Conservation (phyloP, 257 asterid genomes). For the Solanum chiquidenum region DNA sequence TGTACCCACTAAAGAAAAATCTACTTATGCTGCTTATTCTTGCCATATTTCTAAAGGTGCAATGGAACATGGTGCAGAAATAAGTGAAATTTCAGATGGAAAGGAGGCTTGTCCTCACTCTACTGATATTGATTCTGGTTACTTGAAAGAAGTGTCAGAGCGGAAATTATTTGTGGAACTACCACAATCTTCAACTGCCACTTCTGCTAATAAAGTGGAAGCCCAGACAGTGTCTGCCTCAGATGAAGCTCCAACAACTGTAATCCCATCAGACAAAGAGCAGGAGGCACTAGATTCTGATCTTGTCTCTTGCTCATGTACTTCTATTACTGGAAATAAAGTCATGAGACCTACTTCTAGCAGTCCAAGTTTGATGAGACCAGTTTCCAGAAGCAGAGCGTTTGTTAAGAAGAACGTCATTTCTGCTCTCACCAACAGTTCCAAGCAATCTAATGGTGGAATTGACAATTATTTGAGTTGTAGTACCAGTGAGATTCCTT, state of each 20-base stretch:
- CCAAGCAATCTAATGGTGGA: slow-evolving; percentile 18
- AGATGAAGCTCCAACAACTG: slow-evolving; percentile 14
- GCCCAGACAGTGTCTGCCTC: slow-evolving; percentile 13
- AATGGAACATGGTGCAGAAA: not conserved
- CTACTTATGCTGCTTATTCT: slow-evolving; percentile 11
- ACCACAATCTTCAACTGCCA: slow-evolving; percentile 8
- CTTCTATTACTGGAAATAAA: slow-evolving; percentile 11
- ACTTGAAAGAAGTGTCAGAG: slow-evolving; percentile 10
- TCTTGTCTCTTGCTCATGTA: slow-evolving; percentile 19
- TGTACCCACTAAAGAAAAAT: not conserved
- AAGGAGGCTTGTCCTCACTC: slow-evolving; percentile 9
- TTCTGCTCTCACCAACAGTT: slow-evolving; percentile 12
- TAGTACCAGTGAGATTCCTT: slow-evolving; percentile 6
- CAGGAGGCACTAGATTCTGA: slow-evolving; percentile 9
- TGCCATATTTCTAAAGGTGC: slow-evolving; percentile 7
- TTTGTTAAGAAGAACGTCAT: slow-evolving; percentile 34
- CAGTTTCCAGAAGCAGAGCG: slow-evolving; percentile 25
- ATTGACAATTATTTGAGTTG: slow-evolving; percentile 2
- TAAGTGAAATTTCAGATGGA: not conserved
- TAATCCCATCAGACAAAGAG: slow-evolving; percentile 12
- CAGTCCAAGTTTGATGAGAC: slow-evolving; percentile 21
- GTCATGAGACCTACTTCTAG: slow-evolving; percentile 14
- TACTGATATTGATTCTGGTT: slow-evolving; percentile 1
- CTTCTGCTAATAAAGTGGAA: slow-evolving; percentile 7
- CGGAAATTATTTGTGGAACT: slow-evolving; percentile 5